Percentiles rank a stretch among this genome's conserved stretches.
These are phyloP conservation scores for Zhuliangozyma blackwelliae DNA, from an alignment of 1,139 yeast species.

Conservation along the genomic window DNA sequence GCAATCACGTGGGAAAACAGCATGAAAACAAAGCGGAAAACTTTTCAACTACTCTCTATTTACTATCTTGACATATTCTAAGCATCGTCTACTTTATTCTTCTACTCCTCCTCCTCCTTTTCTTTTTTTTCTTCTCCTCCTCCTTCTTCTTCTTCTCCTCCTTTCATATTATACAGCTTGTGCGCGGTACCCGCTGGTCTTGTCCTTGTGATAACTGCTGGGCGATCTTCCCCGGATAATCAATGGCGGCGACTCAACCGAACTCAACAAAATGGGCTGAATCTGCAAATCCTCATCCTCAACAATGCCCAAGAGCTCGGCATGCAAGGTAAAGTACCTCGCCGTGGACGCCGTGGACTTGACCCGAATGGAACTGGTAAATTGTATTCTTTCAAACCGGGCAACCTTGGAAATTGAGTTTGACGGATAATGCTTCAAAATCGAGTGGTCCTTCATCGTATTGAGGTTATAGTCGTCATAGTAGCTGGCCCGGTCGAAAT, in stretches of 20 bases:
- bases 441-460: slow-evolving; percentile 27
- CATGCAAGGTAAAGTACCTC: slow-evolving; percentile 50
- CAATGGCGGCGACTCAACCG: slow-evolving; percentile 57
- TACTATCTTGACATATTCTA: too few relatives aligned
- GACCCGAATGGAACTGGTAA: slow-evolving; percentile 56
- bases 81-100: too few relatives aligned
- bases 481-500: slow-evolving; percentile 40
- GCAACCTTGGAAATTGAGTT: slow-evolving; percentile 58
- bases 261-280: slow-evolving; percentile 37
- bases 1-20: too few relatives aligned
- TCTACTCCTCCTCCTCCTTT: too few relatives aligned
- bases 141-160: too few relatives aligned
- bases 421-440: slow-evolving; percentile 42
- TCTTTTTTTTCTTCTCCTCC: too few relatives aligned
- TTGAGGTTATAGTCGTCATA: slow-evolving; percentile 29
- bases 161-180: slow-evolving; percentile 1
- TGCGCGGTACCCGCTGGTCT: slow-evolving; percentile 34
- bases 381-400: slow-evolving; percentile 65
- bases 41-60: too few relatives aligned
- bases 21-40: too few relatives aligned
- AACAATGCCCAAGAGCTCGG: slow-evolving; percentile 49
- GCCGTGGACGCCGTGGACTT: slow-evolving; percentile 43
- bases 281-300: slow-evolving; percentile 38
- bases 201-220: slow-evolving; percentile 50
- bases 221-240: slow-evolving; percentile 69